Conservation (phyloP, 768 basidiomycete species). For the Boletales sp. region DNA sequence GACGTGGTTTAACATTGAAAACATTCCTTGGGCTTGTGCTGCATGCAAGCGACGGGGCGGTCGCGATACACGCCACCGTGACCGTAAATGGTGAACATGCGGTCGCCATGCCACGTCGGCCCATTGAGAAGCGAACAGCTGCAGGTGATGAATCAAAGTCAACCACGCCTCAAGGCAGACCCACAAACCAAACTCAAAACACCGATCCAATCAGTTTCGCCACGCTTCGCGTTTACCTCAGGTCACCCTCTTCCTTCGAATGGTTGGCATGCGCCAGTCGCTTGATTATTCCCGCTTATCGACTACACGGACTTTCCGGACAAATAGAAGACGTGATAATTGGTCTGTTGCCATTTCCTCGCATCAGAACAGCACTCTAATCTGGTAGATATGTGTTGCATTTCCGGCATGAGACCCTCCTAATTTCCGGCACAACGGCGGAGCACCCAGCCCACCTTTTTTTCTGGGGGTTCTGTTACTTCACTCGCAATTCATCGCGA, state of each 20-base stretch:
- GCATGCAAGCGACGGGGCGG: slow-evolving; percentile 15
- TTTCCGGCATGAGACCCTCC: slow-evolving; percentile 22
- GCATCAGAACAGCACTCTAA: slow-evolving; percentile 11
- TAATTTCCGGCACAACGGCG: slow-evolving; percentile 10
- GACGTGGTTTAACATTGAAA: no score
- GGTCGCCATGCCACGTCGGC: slow-evolving; percentile 30
- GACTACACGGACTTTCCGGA: slow-evolving; percentile 22
- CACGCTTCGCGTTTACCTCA: slow-evolving; percentile 30
- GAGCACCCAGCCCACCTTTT: slow-evolving; percentile 12
- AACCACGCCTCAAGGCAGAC: slow-evolving; percentile 30
- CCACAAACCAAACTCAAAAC: slow-evolving; percentile 24
- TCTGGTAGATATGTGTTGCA: slow-evolving; percentile 6
- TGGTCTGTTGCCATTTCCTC: slow-evolving; percentile 5
- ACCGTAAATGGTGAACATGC: slow-evolving; percentile 35
- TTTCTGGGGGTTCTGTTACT: slow-evolving; percentile 34
- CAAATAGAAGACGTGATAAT: slow-evolving; percentile 32
- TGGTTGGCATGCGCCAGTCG: slow-evolving; percentile 6
- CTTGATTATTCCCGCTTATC: slow-evolving; percentile 15
- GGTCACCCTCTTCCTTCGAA: slow-evolving; percentile 8
- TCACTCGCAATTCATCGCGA: slow-evolving; percentile 20
- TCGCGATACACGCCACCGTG: slow-evolving; percentile 16
- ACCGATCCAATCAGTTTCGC: slow-evolving; percentile 20
- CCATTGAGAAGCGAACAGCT: slow-evolving; percentile 18
- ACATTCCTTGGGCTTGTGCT: no score
- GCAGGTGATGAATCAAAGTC: slow-evolving; percentile 20